Percentiles rank a stretch among this genome's conserved stretches.
phyloP scores from a whole-genome alignment of 148 eudicot genomes.

The Persicaria maculosa region DNA sequence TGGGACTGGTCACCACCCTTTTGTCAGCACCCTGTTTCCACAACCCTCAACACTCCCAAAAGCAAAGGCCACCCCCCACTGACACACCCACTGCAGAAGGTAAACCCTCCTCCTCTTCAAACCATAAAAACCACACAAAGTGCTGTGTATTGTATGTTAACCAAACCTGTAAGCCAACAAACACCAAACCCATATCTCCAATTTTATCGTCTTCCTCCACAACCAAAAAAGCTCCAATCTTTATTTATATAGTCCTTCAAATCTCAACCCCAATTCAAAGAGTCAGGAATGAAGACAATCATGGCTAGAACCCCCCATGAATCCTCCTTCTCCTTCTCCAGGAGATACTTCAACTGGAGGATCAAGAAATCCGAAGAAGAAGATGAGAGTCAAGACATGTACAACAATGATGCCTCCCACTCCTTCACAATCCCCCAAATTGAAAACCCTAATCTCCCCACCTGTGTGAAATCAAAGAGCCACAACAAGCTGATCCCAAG shows the following conservation, averaged over 20 bases:
- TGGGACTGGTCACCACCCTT: slow-evolving; percentile 68
- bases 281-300: slow-evolving; percentile 55
- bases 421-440: slow-evolving; percentile 15
- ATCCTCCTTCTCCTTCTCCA: slow-evolving; percentile 77
- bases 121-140: not conserved
- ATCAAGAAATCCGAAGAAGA: slow-evolving; percentile 36
- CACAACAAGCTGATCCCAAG: slow-evolving; percentile 43
- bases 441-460: not conserved
- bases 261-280: not conserved
- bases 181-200: slow-evolving; percentile 1
- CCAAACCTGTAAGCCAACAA: not conserved
- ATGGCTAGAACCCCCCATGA: slow-evolving; percentile 55
- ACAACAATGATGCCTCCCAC: slow-evolving; percentile 35
- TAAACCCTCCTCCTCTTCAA: not conserved
- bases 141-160: not conserved
- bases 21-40: slow-evolving; percentile 27
- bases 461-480: slow-evolving; percentile 9
- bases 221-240: too few species aligned
- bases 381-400: slow-evolving; percentile 29
- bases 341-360: slow-evolving; percentile 62
- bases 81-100: not conserved
- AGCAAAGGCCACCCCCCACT: slow-evolving; percentile 9
- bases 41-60: not conserved
- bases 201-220: not conserved
- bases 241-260: not conserved